A percentile compares a stretch with the other conserved stretches of the same genome.
Evolutionary conservation across 495 filamentous ascomycete species (phyloP).

Genomic region (Trichoderma asperelloides): DNA sequence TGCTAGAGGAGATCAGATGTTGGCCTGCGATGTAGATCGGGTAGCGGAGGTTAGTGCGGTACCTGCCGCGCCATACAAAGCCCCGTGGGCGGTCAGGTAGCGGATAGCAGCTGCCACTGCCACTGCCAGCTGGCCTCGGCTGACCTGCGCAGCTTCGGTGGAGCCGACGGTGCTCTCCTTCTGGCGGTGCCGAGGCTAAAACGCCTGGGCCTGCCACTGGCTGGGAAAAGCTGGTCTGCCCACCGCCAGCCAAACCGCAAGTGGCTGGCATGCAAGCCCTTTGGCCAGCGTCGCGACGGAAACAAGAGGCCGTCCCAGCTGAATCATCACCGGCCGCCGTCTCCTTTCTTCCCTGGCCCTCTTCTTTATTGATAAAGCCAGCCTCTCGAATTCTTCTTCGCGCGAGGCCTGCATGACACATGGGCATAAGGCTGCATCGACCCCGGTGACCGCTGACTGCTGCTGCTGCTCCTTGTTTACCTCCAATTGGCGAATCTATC

Average conservation of each 20-base stretch:
- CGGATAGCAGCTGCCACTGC: background rate
- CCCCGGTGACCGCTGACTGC: background rate
- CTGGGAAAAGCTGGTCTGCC: slow-evolving; percentile 3
- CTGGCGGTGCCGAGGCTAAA: slow-evolving; percentile 5
- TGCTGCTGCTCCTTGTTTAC: background rate
- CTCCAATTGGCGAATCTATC: background rate
- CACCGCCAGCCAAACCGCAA: background rate
- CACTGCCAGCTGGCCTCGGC: background rate
- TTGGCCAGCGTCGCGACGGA: background rate
- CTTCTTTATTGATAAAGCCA: background rate
- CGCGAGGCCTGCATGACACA: background rate
- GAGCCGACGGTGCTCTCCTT: background rate
- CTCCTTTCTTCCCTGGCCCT: background rate
- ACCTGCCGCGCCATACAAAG: background rate
- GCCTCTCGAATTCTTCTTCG: background rate
- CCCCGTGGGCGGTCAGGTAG: background rate
- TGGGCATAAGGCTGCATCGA: background rate
- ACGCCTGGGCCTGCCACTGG: too few species aligned
- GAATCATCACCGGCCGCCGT: background rate
- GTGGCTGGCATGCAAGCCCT: background rate
- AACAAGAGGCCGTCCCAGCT: too few species aligned
- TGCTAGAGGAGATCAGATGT: slow-evolving; percentile 1
- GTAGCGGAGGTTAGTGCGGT: slow-evolving; percentile 5
- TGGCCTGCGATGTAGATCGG: background rate
- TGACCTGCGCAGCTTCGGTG: background rate